phyloP scores from a whole-genome alignment of 2,329 filamentous ascomycete species.

The Bipolaris oryzae region DNA sequence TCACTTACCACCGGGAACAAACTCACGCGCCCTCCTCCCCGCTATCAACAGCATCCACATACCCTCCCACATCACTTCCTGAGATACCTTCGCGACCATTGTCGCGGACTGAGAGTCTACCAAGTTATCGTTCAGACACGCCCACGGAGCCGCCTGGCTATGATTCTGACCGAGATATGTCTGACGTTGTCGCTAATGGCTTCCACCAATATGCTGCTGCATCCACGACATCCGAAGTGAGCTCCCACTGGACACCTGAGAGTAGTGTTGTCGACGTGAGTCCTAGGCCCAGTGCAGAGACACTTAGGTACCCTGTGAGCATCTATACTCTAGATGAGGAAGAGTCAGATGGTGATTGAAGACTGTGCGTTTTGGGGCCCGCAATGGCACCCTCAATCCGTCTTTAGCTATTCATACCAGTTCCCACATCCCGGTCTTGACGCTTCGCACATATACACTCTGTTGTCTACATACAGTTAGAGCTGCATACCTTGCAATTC shows the following conservation, averaged over 20 bases:
- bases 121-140: conserved; percentile 53
- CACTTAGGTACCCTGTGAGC: conserved; percentile 37
- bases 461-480: neutral
- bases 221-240: conserved; percentile 27
- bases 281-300: conserved; percentile 48
- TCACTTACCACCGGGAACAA: conserved; percentile 27
- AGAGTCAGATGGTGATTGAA: conserved; percentile 24
- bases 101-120: conserved; percentile 50
- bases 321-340: conserved; percentile 33
- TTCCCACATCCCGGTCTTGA: neutral
- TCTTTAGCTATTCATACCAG: conserved; percentile 10
- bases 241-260: conserved; percentile 45
- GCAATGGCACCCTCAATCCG: conserved; percentile 2
- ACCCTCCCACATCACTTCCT: conserved; percentile 38
- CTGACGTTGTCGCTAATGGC: conserved; percentile 50
- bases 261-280: conserved; percentile 49
- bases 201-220: conserved; percentile 48
- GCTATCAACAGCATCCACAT: conserved; percentile 39
- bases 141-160: conserved; percentile 51
- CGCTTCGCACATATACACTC: neutral
- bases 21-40: conserved; percentile 30
- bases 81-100: conserved; percentile 43
- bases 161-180: conserved; percentile 48
- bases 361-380: neutral
- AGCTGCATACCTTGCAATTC: neutral